Base-by-base conservation (phyloP, 768 basidiomycete species). In the Leccinum imitatum region DNA sequence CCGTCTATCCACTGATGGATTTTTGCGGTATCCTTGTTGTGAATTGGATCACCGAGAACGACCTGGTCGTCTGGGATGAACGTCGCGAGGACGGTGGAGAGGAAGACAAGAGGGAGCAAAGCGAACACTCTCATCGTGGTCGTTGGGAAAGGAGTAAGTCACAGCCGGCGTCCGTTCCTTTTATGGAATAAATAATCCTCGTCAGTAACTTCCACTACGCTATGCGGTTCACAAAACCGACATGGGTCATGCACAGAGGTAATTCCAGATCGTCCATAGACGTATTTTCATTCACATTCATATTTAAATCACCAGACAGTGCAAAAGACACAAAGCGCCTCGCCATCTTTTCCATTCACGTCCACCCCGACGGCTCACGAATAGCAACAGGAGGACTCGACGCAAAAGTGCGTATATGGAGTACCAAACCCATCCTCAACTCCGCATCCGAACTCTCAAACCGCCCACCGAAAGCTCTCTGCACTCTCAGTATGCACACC, bases 311-410 rank as follows among this genome's bases (percentile, higher is more conserved):
- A 15, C 53, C 30, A 81, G 80, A 82, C 56, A 75, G 71, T 25
- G 71, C 77, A 21, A 90, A 87, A 59, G 73, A 71, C 48, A 69
- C 74, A 55, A 93, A 93, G 66, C 82, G 86, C 48, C 79, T 89
- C 21, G 89, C 93, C 21, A 95, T 98, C 65, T 98, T 94, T 79
- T 91, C 93, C 8, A 84, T 96, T 19, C 89, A 93, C 65, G 93
- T 97, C 10, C 95, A 98, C 67, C 96, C 96, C 0, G 96, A 99
- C 69, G 92, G 92, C 63, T 94, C 93, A 19, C 85, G 96, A 17
- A 89, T 99, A 65, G 96, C 97, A n/a, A 99, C 96, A 1, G 97
- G 95, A 30, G 95, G 95, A 2, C 81, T 99, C 56, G 96, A 99
- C 73, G 90, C 93, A 44, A 95, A 95, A 78, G 87, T 99, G 61